Base-by-base conservation (phyloP, 1,139 yeast genomes). In the Scheffersomyces quercinus region DNA sequence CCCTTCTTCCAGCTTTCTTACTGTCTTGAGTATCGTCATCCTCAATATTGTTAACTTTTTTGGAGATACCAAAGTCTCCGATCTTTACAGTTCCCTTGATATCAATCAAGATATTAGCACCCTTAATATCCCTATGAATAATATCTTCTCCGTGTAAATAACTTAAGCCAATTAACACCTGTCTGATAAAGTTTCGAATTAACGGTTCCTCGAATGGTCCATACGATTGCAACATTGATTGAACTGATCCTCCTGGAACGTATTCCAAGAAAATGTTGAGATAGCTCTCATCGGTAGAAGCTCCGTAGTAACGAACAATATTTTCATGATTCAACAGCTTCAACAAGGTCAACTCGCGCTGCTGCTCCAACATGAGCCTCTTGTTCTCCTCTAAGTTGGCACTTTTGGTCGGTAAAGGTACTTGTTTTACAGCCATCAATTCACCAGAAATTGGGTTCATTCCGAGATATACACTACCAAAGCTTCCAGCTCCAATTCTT, bases 211-310 rank as follows among this genome's bases (percentile, higher is more conserved):
- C 97, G 66, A 90, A 88, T 5, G 95, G 95, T 0, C 97, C 97
- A 59, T 90, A 90, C 50, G 84, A 86, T 41, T 79, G 77, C 37
- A 90, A 68, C 90, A 93, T 83, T 3, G 93, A 80, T 44, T 90
- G 90, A 3, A 93, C 93, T 0, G 97, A 88, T 0, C 99, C 99
- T 48, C 99, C 99, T 2, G 98, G 97, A 30, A 93, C 96, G 60
- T 93, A 93, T 59, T 93, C 98, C 49, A 93, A 70, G 60, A 90
- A 93, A 50, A 93, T 90, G 59, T 90, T 91, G 48, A 91, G 66
- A 52, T 71, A 77, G 34, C 79, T 75, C 11, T 82, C 85, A 49
- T 88, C 90, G 12, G 85, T 82, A 2, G 88, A 81, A 13, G 96
- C 86, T 0, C 98, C 99, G 41, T 86, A 75, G 59, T 91, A 93